phyloP scores from a whole-genome alignment of 2,329 filamentous ascomycete genomes.

The Cladosporium cucumerinum region DNA sequence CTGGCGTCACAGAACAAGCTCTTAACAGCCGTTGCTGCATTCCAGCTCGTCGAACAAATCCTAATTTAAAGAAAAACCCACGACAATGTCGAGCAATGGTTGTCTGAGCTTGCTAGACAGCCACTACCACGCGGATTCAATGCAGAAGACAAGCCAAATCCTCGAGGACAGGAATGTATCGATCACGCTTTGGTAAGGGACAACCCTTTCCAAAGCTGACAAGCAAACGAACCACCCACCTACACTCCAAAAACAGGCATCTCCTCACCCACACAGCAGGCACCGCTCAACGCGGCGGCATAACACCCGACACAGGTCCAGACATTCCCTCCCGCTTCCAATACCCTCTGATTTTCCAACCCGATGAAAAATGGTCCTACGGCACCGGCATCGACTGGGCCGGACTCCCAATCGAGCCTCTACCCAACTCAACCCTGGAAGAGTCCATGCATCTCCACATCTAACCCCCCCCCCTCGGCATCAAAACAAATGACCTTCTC shows the following conservation, averaged over 20 bases:
- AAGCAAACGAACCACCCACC: background rate
- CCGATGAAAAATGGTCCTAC: constrained; percentile 52
- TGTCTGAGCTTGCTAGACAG: constrained; percentile 49
- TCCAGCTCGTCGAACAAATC: constrained; percentile 55
- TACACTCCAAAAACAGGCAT: constrained; percentile 23
- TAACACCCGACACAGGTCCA: constrained; percentile 4
- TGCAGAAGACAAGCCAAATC: constrained; percentile 37
- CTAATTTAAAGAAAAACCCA: constrained; percentile 46
- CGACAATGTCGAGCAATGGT: constrained; percentile 44
- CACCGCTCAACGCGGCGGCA: constrained; percentile 20
- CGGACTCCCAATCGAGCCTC: constrained; percentile 49
- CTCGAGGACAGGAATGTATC: constrained; percentile 29
- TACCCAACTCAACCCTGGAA: constrained; percentile 44
- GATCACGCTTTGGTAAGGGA: background rate
- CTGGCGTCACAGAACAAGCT: constrained; percentile 43
- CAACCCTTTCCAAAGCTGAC: background rate
- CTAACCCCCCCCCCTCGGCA: constrained; percentile 44
- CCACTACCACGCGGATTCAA: constrained; percentile 49
- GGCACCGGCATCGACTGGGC: constrained; percentile 51
- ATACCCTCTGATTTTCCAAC: constrained; percentile 50
- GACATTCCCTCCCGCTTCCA: constrained; percentile 44
- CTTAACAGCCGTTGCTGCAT: constrained; percentile 49
- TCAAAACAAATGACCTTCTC: constrained; percentile 35
- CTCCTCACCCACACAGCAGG: constrained; percentile 54
- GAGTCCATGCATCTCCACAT: constrained; percentile 46